phyloP scores from a whole-genome alignment of 2,329 filamentous ascomycete species.

The Akanthomyces muscarius region DNA sequence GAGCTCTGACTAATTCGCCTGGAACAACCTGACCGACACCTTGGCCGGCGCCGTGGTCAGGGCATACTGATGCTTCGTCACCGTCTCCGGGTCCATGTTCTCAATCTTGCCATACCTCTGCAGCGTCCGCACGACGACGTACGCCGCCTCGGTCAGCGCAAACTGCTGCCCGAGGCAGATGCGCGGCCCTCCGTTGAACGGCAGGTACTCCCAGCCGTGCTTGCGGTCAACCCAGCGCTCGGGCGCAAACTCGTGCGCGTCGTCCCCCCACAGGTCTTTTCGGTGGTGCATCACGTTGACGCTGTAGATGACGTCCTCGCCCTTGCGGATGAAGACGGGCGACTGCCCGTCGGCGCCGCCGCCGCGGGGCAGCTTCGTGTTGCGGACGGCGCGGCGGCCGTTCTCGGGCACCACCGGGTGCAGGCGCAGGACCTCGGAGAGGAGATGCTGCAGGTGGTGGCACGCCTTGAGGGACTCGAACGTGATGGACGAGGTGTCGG shows the following conservation, averaged over 20 bases:
- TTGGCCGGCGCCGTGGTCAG: constrained; percentile 1
- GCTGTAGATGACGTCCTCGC: constrained; percentile 23
- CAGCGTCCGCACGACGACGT: neutral
- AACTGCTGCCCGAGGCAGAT: constrained; percentile 29
- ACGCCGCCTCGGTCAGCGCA: constrained; percentile 9
- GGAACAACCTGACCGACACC: neutral
- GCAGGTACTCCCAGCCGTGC: constrained; percentile 31
- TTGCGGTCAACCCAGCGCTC: constrained; percentile 34
- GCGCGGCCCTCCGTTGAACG: constrained; percentile 35
- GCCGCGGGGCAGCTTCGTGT: constrained; percentile 33
- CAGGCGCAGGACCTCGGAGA: constrained; percentile 27
- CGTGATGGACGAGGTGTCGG: neutral
- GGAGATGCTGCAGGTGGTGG: constrained; percentile 22
- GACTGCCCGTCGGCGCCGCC: constrained; percentile 32
- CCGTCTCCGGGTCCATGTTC: neutral
- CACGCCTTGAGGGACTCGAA: constrained; percentile 4
- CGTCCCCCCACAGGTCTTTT: constrained; percentile 33
- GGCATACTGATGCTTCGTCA: neutral
- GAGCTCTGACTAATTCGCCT: neutral
- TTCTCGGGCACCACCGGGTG: constrained; percentile 34
- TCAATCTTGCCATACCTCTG: neutral
- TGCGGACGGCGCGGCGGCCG: constrained; percentile 27
- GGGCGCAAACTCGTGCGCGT: constrained; percentile 32
- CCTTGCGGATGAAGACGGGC: constrained; percentile 30
- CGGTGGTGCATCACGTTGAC: constrained; percentile 31